Percentiles rank a stretch among this genome's conserved stretches.
Evolutionary conservation across 305 asterid genomes (phyloP).

Genomic region (Solanum aculeatissimum): DNA sequence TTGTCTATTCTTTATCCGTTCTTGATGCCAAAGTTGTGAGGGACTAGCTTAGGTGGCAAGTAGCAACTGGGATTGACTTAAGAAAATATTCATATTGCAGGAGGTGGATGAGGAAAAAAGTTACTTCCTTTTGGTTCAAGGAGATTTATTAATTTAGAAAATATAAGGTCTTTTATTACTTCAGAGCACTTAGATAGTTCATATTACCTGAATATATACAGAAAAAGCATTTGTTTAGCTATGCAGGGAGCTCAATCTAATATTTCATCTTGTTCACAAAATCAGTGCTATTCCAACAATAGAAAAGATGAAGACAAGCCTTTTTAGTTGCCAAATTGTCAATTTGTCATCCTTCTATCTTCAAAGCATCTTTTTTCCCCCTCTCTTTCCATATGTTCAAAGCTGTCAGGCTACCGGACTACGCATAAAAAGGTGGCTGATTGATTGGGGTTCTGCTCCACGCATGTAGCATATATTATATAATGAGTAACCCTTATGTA

Average conservation of each 20-base stretch:
- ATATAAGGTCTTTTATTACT: neutral
- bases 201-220: neutral
- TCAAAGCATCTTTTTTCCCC: neutral
- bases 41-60: neutral
- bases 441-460: neutral
- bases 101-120: neutral
- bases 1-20: neutral
- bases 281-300: neutral
- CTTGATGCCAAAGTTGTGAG: neutral
- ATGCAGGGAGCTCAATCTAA: neutral
- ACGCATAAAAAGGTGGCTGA: neutral
- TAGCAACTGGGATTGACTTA: neutral
- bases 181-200: neutral
- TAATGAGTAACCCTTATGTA: neutral
- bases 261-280: neutral
- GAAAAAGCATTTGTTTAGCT: neutral
- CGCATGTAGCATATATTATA: neutral
- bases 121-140: neutral
- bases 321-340: neutral
- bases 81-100: neutral
- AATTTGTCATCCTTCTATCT: neutral
- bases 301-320: neutral
- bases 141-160: neutral
- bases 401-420: neutral
- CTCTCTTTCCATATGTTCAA: neutral